Evolutionary conservation across 805 yeast species (phyloP), one percentile per base, ranked within the genome.

Genomic region (Kuraishia ogatae): DNA sequence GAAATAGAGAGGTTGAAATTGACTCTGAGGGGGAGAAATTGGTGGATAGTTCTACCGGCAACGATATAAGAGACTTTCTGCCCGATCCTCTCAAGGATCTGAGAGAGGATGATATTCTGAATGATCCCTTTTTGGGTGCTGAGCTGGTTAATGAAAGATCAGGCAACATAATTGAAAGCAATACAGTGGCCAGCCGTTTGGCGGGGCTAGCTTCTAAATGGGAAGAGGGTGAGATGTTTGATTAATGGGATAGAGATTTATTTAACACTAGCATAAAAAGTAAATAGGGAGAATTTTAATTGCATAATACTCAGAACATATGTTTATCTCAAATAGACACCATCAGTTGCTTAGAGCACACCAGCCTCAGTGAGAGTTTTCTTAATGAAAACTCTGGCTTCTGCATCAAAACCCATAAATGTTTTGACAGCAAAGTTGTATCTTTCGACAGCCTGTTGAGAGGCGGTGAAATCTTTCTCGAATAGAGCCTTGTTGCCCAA

Each of bases 1-100:
- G 75, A 19, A 64, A 64, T 15, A 66, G 75, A 51, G 65, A 73
- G 57, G 74, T 76, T 48, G 76, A 72, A 55, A 59, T 76, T 6
- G 65, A 65, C 50, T 57, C 61, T 17, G 60, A 63, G 2, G 72
- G 73, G n/a, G 70, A 72, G 54, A 70, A 67, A 55, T 67, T 76
- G 24, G 66, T 74, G 50, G 70, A 70, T 51, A 51, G 50, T 28
- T 50, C 64, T 2, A 60, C 68, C 6, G 78, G 79, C 5, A 65
- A 64, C 20, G 79, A 74, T 56, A 68, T 77, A 15, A 58, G 69
- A 39, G 69, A 66, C 35, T 39, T 53, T 53, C 53, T 67, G 2
- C 63, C 68, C 2, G 67, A 67, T 55, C 70, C 70, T 39, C 54
- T 67, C 26, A 57, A 53, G 39, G 66, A 64, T 56, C 23, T 67